These are phyloP conservation scores for Magnaporthiopsis incrustans DNA, from an alignment of 2,329 filamentous ascomycete species.

Conservation along the genomic window DNA sequence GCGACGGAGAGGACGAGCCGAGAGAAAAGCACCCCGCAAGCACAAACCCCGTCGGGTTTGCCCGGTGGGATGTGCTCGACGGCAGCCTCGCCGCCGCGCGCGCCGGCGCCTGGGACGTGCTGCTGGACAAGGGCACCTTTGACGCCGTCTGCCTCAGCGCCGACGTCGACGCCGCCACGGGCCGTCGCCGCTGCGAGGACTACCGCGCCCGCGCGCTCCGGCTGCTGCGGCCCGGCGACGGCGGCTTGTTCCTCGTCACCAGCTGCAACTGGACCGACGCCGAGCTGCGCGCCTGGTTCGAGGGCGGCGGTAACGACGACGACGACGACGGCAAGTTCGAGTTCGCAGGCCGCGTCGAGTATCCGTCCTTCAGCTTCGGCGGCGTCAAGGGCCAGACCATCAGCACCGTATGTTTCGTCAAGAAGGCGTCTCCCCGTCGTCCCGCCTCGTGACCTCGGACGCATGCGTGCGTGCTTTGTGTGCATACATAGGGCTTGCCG, in stretches of 20 bases:
- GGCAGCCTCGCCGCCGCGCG: constrained; percentile 24
- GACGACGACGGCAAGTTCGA: constrained; percentile 35
- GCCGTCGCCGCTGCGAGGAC: constrained; percentile 58
- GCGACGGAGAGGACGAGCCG: constrained; percentile 12
- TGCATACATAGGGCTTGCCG: too few relatives aligned
- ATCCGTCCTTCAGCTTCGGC: constrained; percentile 83
- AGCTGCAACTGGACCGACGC: constrained; percentile 98
- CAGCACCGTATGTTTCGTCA: constrained; percentile 75
- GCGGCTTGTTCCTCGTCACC: constrained; percentile 74
- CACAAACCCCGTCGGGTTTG: constrained; percentile 30
- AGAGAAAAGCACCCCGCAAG: constrained; percentile 2
- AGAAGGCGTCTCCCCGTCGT: constrained; percentile 5
- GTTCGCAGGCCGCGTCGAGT: constrained; percentile 63
- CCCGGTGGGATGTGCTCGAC: constrained; percentile 56
- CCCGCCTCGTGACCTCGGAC: background rate
- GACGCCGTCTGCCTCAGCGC: constrained; percentile 80
- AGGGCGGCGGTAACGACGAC: constrained; percentile 22
- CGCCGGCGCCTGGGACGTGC: constrained; percentile 66
- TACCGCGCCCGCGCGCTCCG: constrained; percentile 63
- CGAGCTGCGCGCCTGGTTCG: constrained; percentile 77
- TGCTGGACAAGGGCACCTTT: constrained; percentile 97
- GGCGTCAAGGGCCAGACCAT: constrained; percentile 84
- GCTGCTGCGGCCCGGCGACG: constrained; percentile 63
- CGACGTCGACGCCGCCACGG: constrained; percentile 34
- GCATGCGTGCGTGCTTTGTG: background rate